A percentile compares a stretch with the other conserved stretches of the same genome.
Conservation (phyloP, 257 asterid genomes). For the Lithospermum erythrorhizon region DNA sequence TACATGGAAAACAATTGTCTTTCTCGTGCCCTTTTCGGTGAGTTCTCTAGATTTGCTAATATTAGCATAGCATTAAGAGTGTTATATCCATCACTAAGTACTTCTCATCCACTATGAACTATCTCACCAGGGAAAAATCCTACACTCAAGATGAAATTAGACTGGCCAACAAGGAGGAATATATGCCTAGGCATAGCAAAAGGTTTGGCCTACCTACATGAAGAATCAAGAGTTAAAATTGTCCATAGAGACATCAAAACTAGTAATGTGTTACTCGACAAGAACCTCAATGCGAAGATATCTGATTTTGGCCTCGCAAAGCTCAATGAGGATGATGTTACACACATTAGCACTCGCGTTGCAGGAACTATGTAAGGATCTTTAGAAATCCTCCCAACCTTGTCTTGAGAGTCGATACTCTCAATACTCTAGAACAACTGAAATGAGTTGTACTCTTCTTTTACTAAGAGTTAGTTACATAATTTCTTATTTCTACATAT, state of each 20-base stretch:
- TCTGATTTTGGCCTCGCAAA: conserved; percentile 90
- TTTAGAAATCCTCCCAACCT: background rate
- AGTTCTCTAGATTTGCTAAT: conserved; percentile 7
- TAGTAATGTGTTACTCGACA: conserved; percentile 74
- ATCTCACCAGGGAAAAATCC: conserved; percentile 36
- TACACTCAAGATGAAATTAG: conserved; percentile 34
- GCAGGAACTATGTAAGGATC: conserved; percentile 88
- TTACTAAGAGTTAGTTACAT: background rate
- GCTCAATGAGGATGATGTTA: conserved; percentile 62
- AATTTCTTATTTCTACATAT: background rate
- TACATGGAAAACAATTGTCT: conserved; percentile 85
- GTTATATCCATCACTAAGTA: no score
- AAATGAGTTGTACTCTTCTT: background rate
- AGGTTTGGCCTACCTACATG: conserved; percentile 84
- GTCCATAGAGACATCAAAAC: conserved; percentile 89
- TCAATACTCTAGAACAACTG: background rate
- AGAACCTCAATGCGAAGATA: conserved; percentile 66
- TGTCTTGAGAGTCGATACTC: background rate
- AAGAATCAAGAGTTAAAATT: conserved; percentile 71
- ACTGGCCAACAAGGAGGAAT: conserved; percentile 70
- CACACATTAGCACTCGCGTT: conserved; percentile 79
- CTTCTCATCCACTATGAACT: background rate
- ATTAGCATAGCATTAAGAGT: no score
- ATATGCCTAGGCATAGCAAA: conserved; percentile 73
- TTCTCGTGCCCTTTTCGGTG: conserved; percentile 74